Percentiles rank a stretch among this genome's conserved stretches.
These are phyloP conservation scores for Leishmania arabica DNA, from an alignment of 208 protist species.

Conservation along the genomic window DNA sequence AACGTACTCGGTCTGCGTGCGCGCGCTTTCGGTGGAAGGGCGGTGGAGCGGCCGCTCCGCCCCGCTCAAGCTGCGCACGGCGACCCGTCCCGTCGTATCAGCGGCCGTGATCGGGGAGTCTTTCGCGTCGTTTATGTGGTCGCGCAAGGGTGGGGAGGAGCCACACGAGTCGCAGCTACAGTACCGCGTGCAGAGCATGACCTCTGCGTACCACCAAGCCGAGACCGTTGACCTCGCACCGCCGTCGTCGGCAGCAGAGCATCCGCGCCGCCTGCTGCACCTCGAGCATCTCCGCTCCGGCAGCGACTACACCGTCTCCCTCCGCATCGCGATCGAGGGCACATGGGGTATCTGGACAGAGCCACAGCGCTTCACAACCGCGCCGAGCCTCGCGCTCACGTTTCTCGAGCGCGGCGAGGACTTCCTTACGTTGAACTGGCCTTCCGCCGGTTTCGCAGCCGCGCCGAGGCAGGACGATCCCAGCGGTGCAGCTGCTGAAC, in stretches of 20 bases:
- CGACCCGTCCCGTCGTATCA: slow-evolving; percentile 47
- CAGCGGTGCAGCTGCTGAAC: slow-evolving; percentile 1
- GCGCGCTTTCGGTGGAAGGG: slow-evolving; percentile 64
- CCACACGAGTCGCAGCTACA: slow-evolving; percentile 65
- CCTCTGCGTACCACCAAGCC: slow-evolving; percentile 54
- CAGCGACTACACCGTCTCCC: slow-evolving; percentile 63
- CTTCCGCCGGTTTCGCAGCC: slow-evolving; percentile 15
- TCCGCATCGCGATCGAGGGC: slow-evolving; percentile 70
- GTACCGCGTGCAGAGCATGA: slow-evolving; percentile 61
- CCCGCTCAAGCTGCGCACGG: slow-evolving; percentile 64
- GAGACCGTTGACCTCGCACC: slow-evolving; percentile 33
- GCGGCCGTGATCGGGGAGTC: slow-evolving; percentile 71
- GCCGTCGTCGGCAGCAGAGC: slow-evolving; percentile 14
- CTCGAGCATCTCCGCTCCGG: slow-evolving; percentile 68
- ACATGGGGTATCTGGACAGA: slow-evolving; percentile 92
- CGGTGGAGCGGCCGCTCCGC: slow-evolving; percentile 76
- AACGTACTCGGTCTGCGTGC: slow-evolving; percentile 75
- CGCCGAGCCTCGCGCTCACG: slow-evolving; percentile 37
- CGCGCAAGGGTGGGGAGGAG: slow-evolving; percentile 46
- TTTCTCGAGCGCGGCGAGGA: slow-evolving; percentile 89
- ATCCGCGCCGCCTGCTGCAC: slow-evolving; percentile 47
- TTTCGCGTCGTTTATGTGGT: slow-evolving; percentile 83
- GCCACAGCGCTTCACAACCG: slow-evolving; percentile 57
- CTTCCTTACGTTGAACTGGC: slow-evolving; percentile 81
- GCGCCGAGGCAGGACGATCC: not conserved